Conservation (phyloP, 176 grass and related monocot genomes). For the Panicum miliaceum region DNA sequence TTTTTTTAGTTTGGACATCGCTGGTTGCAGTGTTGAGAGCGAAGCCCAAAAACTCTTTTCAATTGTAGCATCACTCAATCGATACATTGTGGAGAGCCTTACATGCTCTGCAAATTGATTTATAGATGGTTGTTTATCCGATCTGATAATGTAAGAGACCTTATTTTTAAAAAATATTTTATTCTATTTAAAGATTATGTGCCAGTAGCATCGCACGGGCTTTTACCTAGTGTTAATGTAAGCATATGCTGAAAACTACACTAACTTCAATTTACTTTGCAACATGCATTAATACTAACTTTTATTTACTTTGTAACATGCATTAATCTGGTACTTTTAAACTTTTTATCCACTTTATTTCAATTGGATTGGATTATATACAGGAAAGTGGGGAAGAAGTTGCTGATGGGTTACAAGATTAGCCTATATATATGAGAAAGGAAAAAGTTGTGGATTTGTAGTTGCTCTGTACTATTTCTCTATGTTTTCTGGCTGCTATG, state of each 20-base stretch:
- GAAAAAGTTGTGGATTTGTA: background rate
- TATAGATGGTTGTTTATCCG: no score
- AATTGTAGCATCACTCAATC: no score
- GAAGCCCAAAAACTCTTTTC: no score
- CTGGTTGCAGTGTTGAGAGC: no score
- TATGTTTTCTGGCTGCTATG: background rate
- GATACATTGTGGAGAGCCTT: no score
- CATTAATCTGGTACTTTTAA: background rate
- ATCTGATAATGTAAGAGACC: no score
- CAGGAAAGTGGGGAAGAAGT: background rate
- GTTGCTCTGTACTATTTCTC: conserved; percentile 1
- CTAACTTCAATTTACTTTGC: background rate
- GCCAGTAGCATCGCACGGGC: no score
- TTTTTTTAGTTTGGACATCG: no score
- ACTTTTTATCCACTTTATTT: background rate
- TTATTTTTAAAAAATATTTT: no score
- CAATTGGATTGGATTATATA: background rate
- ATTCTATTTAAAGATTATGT: no score
- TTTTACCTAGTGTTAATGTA: background rate
- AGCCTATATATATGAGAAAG: background rate
- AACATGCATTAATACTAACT: background rate
- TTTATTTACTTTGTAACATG: background rate
- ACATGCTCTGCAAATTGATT: no score
- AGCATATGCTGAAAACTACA: conserved; percentile 1
- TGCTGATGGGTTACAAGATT: background rate